Conservation (phyloP, 1,139 yeast species). For the Meyerozyma carpophila region DNA sequence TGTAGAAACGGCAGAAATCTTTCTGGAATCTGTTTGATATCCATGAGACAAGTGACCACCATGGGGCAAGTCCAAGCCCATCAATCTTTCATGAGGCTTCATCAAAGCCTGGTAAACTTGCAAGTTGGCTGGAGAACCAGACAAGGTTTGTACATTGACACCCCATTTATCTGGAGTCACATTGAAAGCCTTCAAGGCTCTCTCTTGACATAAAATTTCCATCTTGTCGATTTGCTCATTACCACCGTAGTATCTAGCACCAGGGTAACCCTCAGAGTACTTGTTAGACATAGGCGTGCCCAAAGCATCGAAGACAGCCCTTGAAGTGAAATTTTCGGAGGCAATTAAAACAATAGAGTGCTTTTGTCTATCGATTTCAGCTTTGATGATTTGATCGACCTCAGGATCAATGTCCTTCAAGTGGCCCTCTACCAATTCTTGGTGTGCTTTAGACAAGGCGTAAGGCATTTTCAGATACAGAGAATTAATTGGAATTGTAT, state of each 20-base stretch:
- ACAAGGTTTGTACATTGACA: slow-evolving; percentile 88
- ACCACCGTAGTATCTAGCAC: slow-evolving; percentile 96
- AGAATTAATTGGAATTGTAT: neutral
- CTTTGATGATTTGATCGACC: slow-evolving; percentile 67
- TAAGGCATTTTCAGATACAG: slow-evolving; percentile 17
- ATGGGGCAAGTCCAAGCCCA: slow-evolving; percentile 96
- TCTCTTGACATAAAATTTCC: slow-evolving; percentile 81
- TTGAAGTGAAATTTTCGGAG: slow-evolving; percentile 91
- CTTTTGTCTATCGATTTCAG: slow-evolving; percentile 80
- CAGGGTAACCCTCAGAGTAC: slow-evolving; percentile 98
- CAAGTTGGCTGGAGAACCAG: slow-evolving; percentile 95
- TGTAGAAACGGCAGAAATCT: slow-evolving; percentile 86
- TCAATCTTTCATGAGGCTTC: slow-evolving; percentile 86
- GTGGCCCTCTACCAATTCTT: slow-evolving; percentile 54
- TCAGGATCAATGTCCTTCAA: slow-evolving; percentile 78
- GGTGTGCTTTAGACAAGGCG: slow-evolving; percentile 47
- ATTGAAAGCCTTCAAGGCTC: slow-evolving; percentile 83
- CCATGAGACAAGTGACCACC: slow-evolving; percentile 98
- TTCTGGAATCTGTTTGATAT: slow-evolving; percentile 82
- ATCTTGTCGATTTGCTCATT: slow-evolving; percentile 90
- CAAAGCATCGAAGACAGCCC: slow-evolving; percentile 87
- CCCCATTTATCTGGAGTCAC: slow-evolving; percentile 85
- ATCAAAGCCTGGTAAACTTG: slow-evolving; percentile 90
- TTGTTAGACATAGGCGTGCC: slow-evolving; percentile 98
- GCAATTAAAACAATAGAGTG: slow-evolving; percentile 89